phyloP scores from a whole-genome alignment of 23 red algal genomes.

The Chondrus crispus region DNA sequence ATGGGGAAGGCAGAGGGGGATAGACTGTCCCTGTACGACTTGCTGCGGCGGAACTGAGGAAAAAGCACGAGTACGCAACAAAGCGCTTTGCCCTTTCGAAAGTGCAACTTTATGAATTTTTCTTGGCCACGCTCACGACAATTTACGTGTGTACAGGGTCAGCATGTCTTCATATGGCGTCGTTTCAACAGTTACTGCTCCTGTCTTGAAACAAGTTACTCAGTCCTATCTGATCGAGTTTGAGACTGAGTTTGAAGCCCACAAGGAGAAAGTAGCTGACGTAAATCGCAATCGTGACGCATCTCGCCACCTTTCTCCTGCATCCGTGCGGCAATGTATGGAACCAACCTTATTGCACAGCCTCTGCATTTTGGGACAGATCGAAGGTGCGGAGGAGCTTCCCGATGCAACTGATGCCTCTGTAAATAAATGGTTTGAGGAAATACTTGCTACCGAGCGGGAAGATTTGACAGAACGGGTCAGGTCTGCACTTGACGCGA shows the following conservation, averaged over 20 bases:
- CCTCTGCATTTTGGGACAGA: slow-evolving; percentile 18
- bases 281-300: background rate
- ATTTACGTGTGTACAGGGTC: too few species aligned
- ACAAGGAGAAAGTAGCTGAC: background rate
- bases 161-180: background rate
- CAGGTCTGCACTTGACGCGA: background rate
- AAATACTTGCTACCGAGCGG: background rate
- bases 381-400: background rate
- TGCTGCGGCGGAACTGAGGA: too few species aligned
- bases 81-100: too few species aligned
- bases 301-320: background rate
- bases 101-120: too few species aligned
- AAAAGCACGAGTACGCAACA: too few species aligned
- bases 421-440: slow-evolving; percentile 10
- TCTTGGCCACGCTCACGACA: too few species aligned
- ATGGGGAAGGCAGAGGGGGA: too few species aligned
- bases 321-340: slow-evolving; percentile 19
- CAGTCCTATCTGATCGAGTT: slow-evolving; percentile 22
- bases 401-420: slow-evolving; percentile 25
- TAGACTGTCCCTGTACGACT: too few species aligned
- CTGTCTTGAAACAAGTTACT: background rate
- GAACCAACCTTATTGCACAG: background rate
- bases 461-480: slow-evolving; percentile 23
- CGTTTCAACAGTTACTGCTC: slow-evolving; percentile 6
- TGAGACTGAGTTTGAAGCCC: background rate